Conservation (phyloP, 1,284 basidiomycete genomes). For the Cutaneotrichosporon mucoides region DNA sequence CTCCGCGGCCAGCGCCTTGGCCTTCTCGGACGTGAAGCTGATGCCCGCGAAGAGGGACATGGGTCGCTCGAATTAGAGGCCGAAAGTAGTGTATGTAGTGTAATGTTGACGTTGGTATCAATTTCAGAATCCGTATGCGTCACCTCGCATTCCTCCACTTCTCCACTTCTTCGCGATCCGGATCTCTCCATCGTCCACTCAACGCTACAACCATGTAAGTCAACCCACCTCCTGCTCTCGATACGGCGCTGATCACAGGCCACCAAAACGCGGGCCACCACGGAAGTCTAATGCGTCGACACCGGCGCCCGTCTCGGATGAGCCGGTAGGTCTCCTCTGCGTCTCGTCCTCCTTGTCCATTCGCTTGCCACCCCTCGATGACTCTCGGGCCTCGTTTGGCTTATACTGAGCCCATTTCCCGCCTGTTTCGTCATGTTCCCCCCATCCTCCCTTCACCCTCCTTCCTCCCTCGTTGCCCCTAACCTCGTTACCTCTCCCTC, state of each 20-base stretch:
- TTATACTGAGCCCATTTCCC: no score
- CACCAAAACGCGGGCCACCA: constrained; percentile 16
- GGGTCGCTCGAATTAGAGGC: neutral
- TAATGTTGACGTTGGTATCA: no score
- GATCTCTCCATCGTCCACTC: neutral
- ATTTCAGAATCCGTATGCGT: no score
- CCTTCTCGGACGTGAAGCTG: constrained; percentile 32
- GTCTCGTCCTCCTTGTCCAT: no score
- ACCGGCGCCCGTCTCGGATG: constrained; percentile 30
- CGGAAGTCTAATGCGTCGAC: constrained; percentile 40
- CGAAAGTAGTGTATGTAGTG: no score
- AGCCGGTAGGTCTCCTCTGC: constrained; percentile 1
- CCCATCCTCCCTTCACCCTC: no score
- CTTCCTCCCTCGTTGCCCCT: no score
- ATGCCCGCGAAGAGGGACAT: constrained; percentile 48
- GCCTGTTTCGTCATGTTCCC: no score
- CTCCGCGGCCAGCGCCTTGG: constrained; percentile 19
- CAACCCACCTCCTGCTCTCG: neutral
- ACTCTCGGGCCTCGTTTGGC: no score
- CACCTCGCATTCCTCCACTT: no score
- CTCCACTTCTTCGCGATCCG: neutral
- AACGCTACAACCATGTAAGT: neutral
- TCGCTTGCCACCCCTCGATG: no score
- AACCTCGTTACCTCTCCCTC: no score
- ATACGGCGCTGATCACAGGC: constrained; percentile 7